Base-by-base conservation (phyloP, 441 rosid genomes). In the Capsella rubella region DNA sequence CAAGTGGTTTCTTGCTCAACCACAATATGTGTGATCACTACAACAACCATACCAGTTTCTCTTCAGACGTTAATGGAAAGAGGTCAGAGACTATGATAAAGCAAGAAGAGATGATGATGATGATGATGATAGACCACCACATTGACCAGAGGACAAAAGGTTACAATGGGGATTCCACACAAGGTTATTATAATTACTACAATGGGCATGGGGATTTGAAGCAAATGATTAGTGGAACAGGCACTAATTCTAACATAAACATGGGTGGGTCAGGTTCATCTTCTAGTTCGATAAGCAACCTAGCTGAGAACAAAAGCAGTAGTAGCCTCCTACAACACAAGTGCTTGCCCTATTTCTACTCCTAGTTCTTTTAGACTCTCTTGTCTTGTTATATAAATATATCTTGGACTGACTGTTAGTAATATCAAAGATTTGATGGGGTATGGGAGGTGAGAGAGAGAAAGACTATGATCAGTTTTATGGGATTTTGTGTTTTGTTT, bases 401-500 rank as follows among this genome's bases (percentile, higher is more conserved):
- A 67, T 73, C 34, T 70, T 75, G 72, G 67, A 78, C 88, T 87
- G 88, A 78, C 83, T 80, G 83, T 78, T 79, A 82, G 86, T 80
- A 85, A 84, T 69, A 84, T 86, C 90, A 82, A 84, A 79, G 92
- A 87, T 87, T 81, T 85, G 95, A 84, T 80, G 90, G 88, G 89
- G 91, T 85, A 83, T 81, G 93, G 93, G 73, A 71, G 57, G 76
- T 65, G 51, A 64, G 71, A 71, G 51, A 64, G 71, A 61, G 79
- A 46, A 34, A 34, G 64, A 77, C 58, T 68, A 51, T 64, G 74
- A 82, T 83, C 65, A 73, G 77, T 78, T 82, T 84, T 66, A 53
- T 85, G 85, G 87, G 84, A 82, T 60, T 78, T 69, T 82, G 84
- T 82, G 79, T 80, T 77, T 76, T 73, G 21, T 68, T 71, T 58